Evolutionary conservation across 2,329 filamentous ascomycete genomes (phyloP), one percentile per base, ranked within the genome.

Genomic region (Epichloe festucae): DNA sequence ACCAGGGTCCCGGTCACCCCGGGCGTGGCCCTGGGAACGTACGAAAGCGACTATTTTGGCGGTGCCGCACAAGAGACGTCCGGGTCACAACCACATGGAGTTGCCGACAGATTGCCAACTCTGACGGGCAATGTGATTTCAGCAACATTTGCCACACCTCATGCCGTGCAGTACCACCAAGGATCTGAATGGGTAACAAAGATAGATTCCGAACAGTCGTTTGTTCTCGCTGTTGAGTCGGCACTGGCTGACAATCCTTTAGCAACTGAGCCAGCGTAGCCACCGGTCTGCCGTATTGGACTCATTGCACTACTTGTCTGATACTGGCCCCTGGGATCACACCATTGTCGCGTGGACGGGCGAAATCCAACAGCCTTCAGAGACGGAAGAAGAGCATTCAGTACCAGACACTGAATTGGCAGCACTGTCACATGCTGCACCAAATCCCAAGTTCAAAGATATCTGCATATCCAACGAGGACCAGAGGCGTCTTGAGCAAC

Each of bases 331-430:
- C 17, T 96, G 89, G 89, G 86, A 89, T 59, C 90, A 96, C 70
- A 91, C 84, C 0, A 78, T 95, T 3, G 86, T 97, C 48, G 90
- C 88, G 39, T 97, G 91, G 91, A 95, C 90, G 3, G 91, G 91
- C 49, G 91, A 96, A 66, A 84, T 90, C 52, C 77, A 47, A 12
- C 42, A 34, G 27, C 21, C 39, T 8, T 17, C 46, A 12, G 44
- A 34, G 4, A 10, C 81, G 11, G 38, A 40, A 11, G 36, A 50
- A 3, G 27, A 50, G 8, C 27, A 10, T 8, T 31, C n/a, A 3
- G 23, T 10, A 17, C n/a, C 31, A 5, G 35, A 19, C 5, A 23
- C 17, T 27, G 15, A 41, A 17, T 11, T 40, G 0, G 17, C 23
- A 15, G 27, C 44, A 49, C 19, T 34, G 21, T 39, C 47, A n/a